These are phyloP conservation scores for Schizopora paradoxa DNA, from an alignment of 1,284 basidiomycete genomes.

Conservation along the genomic window DNA sequence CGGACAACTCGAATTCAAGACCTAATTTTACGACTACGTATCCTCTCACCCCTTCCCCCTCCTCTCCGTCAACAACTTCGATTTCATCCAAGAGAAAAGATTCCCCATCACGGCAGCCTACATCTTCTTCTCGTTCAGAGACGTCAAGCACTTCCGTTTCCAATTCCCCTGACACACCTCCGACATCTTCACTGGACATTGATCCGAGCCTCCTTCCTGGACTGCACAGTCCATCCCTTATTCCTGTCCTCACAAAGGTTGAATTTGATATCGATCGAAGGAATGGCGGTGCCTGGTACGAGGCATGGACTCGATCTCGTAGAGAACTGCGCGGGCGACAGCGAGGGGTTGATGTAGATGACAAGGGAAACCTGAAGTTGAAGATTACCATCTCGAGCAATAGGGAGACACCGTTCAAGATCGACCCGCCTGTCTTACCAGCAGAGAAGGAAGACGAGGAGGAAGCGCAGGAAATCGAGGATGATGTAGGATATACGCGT, in stretches of 20 bases:
- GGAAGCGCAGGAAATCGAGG: conserved; percentile 15
- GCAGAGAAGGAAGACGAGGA: conserved; percentile 9
- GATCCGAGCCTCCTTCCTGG: conserved; percentile 60
- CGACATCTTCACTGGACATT: conserved; percentile 38
- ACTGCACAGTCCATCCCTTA: conserved; percentile 52
- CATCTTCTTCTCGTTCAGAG: conserved; percentile 1
- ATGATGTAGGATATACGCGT: conserved; percentile 29
- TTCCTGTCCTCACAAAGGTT: conserved; percentile 81
- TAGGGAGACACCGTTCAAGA: conserved; percentile 6
- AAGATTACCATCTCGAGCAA: conserved; percentile 15
- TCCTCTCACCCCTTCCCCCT: conserved; percentile 47
- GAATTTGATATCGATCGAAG: conserved; percentile 81
- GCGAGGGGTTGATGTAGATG: conserved; percentile 22
- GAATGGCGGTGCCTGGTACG: conserved; percentile 70
- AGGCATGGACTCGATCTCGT: conserved; percentile 67
- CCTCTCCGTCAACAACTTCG: conserved; percentile 37
- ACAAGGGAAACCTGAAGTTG: conserved; percentile 18
- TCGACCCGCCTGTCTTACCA: conserved; percentile 8
- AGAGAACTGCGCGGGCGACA: conserved; percentile 24
- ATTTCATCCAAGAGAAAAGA: neutral
- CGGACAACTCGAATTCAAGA: conserved; percentile 32
- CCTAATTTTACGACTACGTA: conserved; percentile 21
- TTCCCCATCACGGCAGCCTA: conserved; percentile 5
- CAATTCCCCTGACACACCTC: conserved; percentile 55
- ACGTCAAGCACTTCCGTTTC: conserved; percentile 35